Conservation (phyloP, 2,329 filamentous ascomycete species). For the Cercospora janseana region DNA sequence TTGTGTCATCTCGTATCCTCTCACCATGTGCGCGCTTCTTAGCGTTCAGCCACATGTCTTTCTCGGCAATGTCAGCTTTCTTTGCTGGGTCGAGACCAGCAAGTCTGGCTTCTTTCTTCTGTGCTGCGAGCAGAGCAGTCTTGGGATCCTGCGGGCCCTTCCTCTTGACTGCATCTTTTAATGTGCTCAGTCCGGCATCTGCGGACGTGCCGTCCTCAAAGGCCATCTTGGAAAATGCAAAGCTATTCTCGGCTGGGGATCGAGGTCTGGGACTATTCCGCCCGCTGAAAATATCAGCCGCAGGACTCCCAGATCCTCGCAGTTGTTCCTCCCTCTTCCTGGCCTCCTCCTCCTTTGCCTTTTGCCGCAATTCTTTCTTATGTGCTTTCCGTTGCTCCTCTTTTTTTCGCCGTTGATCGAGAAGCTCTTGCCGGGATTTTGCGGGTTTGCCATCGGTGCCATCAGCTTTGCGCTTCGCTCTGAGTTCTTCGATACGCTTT, state of each 20-base stretch:
- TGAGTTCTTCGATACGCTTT: conserved; percentile 79
- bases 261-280: conserved; percentile 48
- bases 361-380: conserved; percentile 78
- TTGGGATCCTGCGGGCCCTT: conserved; percentile 83
- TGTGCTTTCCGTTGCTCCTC: conserved; percentile 81
- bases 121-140: conserved; percentile 78
- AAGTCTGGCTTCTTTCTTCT: conserved; percentile 82
- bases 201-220: conserved; percentile 83
- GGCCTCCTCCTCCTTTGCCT: conserved; percentile 78
- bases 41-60: conserved; percentile 90
- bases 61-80: conserved; percentile 82
- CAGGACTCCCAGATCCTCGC: conserved; percentile 58
- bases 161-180: conserved; percentile 65
- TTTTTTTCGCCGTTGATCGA: conserved; percentile 84
- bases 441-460: conserved; percentile 77
- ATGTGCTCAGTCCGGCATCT: conserved; percentile 63
- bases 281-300: conserved; percentile 47
- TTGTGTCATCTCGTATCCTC: conserved; percentile 81
- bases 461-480: conserved; percentile 82
- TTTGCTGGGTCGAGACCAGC: conserved; percentile 74
- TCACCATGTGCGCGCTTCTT: conserved; percentile 87
- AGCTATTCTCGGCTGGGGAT: conserved; percentile 57
- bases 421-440: conserved; percentile 83
- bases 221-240: conserved; percentile 86
- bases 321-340: conserved; percentile 55